phyloP scores from a whole-genome alignment of 345 rosid species.

The Euclidium syriacum region DNA sequence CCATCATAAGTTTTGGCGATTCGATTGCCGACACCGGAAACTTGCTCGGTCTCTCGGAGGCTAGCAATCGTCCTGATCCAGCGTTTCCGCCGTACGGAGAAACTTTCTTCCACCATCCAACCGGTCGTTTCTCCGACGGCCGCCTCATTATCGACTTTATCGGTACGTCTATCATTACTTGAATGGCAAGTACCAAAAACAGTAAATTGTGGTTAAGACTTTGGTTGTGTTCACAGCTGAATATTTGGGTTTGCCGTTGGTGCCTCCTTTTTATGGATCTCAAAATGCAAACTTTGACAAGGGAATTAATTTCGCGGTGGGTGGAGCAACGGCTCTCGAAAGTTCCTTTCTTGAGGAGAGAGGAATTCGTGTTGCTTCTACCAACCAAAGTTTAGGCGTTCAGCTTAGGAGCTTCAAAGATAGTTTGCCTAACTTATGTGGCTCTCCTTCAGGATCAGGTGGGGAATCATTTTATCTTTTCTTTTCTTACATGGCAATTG shows the following conservation, averaged over 20 bases:
- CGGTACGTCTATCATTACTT: conserved; percentile 1
- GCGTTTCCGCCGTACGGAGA: conserved; percentile 33
- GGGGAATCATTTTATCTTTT: neutral
- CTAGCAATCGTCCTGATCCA: neutral
- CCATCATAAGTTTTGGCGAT: conserved; percentile 45
- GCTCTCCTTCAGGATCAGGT: conserved; percentile 14
- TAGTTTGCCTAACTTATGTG: conserved; percentile 26
- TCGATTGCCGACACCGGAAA: conserved; percentile 39
- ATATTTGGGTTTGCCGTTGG: conserved; percentile 18
- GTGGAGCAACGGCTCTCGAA: conserved; percentile 36
- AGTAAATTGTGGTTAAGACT: neutral
- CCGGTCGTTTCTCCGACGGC: too few relatives aligned
- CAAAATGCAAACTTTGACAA: neutral
- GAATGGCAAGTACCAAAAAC: neutral
- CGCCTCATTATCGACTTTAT: too few relatives aligned
- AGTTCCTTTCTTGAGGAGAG: conserved; percentile 4
- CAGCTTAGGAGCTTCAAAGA: conserved; percentile 31
- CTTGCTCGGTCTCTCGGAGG: neutral
- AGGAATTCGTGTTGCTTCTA: neutral
- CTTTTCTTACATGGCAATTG: too few relatives aligned
- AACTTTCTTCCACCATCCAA: conserved; percentile 30
- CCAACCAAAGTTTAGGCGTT: conserved; percentile 24
- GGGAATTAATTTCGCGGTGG: conserved; percentile 42
- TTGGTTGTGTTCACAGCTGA: conserved; percentile 26
- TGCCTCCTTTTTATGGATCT: conserved; percentile 29